A percentile compares a stretch with the other conserved stretches of the same genome.
Evolutionary conservation across 2,329 filamentous ascomycete species (phyloP).

Genomic region (Fonsecaea pedrosoi): DNA sequence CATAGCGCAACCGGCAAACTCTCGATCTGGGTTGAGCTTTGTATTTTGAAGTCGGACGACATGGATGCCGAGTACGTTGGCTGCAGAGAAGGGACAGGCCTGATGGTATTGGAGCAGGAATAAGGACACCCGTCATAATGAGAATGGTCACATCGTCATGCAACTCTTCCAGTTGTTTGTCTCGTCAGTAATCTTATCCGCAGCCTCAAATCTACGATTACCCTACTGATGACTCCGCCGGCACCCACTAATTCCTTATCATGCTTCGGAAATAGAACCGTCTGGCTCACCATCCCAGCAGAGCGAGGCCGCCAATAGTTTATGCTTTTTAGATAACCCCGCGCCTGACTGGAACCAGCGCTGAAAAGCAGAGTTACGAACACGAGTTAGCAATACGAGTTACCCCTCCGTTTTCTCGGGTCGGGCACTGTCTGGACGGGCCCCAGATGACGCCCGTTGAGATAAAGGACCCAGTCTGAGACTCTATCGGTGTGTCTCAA

Average conservation of each 20-base stretch:
- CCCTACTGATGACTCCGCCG: background rate
- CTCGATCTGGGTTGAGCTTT: slow-evolving; percentile 28
- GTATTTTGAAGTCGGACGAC: slow-evolving; percentile 24
- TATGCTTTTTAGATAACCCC: background rate
- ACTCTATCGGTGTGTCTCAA: background rate
- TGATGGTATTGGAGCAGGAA: slow-evolving; percentile 23
- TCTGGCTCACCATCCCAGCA: background rate
- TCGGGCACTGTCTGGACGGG: background rate
- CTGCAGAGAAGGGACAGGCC: slow-evolving; percentile 27
- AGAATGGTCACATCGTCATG: background rate
- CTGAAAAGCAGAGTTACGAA: background rate
- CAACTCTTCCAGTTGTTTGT: background rate
- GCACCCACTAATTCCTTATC: background rate
- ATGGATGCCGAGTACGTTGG: slow-evolving; percentile 30
- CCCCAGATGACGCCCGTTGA: background rate
- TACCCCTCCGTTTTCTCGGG: background rate
- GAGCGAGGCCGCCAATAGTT: slow-evolving; percentile 1
- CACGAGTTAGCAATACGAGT: background rate
- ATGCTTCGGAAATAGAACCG: slow-evolving; percentile 1
- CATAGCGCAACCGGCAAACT: slow-evolving; percentile 18
- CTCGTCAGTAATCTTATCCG: background rate
- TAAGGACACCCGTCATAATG: background rate
- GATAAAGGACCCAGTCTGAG: background rate
- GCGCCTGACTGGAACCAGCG: background rate
- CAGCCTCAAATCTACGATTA: background rate